Percentiles rank a stretch among this genome's conserved stretches.
Evolutionary conservation across 805 yeast species (phyloP).

Genomic region (Gaillardinia entomophila): DNA sequence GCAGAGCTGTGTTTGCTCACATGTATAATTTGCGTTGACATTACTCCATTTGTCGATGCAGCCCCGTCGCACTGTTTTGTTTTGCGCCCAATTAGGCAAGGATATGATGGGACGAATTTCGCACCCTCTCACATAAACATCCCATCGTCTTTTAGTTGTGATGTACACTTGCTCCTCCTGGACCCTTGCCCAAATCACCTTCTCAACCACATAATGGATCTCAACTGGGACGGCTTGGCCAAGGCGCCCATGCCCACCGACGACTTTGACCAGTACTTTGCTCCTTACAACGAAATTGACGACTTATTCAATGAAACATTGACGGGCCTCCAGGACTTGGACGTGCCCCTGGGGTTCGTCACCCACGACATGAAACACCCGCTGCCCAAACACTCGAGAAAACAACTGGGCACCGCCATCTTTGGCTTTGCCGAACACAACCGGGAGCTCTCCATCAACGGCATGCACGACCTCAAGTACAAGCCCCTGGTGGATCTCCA

Average conservation of each 20-base stretch:
- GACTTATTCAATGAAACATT: constrained; percentile 53
- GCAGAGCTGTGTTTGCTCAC: too few species aligned
- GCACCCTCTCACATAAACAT: background rate
- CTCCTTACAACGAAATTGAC: constrained; percentile 46
- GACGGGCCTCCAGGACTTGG: constrained; percentile 53
- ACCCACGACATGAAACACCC: constrained; percentile 14
- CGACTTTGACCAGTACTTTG: constrained; percentile 43
- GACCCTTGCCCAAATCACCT: too few species aligned
- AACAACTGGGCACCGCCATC: constrained; percentile 73
- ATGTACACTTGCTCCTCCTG: background rate
- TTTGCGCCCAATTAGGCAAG: background rate
- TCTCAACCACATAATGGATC: background rate
- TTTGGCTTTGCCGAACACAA: constrained; percentile 68
- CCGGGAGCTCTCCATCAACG: constrained; percentile 57
- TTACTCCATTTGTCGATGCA: too few species aligned
- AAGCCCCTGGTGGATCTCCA: constrained; percentile 16
- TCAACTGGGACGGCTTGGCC: constrained; percentile 13
- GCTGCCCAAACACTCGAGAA: constrained; percentile 43
- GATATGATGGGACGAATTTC: background rate
- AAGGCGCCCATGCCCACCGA: constrained; percentile 47
- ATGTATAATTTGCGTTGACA: too few species aligned
- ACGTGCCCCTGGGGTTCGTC: constrained; percentile 47
- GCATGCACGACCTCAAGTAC: constrained; percentile 23
- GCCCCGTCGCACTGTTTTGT: background rate
- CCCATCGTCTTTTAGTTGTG: background rate